A percentile compares a stretch with the other conserved stretches of the same genome.
These are phyloP conservation scores for Wickerhamomyces tratensis DNA, from an alignment of 805 yeast species.

Conservation along the genomic window DNA sequence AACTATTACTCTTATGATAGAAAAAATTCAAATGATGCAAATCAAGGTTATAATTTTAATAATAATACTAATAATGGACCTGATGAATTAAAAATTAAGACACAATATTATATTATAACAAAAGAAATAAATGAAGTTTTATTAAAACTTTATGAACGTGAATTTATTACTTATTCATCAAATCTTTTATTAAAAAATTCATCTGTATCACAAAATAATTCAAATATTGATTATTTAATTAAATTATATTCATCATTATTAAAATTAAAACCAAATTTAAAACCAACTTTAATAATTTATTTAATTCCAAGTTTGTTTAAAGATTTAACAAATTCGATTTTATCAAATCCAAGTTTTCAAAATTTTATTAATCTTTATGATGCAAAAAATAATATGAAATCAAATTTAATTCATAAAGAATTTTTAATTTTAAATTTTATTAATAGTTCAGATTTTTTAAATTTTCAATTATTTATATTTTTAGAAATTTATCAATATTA, in stretches of 20 bases:
- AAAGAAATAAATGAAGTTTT: constrained; percentile 6
- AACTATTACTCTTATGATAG: no score
- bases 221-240: constrained; percentile 6
- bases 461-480: constrained; percentile 33
- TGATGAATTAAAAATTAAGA: no score
- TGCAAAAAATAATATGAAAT: no score
- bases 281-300: constrained; percentile 29
- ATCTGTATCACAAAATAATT: background rate
- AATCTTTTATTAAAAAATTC: background rate
- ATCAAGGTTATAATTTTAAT: no score
- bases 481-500: constrained; percentile 59
- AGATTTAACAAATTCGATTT: constrained; percentile 22
- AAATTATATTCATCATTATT: constrained; percentile 23
- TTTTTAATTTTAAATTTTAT: constrained; percentile 1
- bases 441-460: constrained; percentile 10
- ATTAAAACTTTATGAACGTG: constrained; percentile 18
- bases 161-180: constrained; percentile 18
- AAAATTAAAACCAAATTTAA: constrained; percentile 26
- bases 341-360: constrained; percentile 11
- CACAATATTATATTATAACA: constrained; percentile 2
- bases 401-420: background rate
- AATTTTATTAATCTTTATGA: background rate
- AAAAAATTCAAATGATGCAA: no score
- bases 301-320: constrained; percentile 29
- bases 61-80: no score